Percentiles rank a stretch among this genome's conserved stretches.
Conservation (phyloP, 2,329 filamentous ascomycete genomes). For the Thielaviopsis ethacetica region DNA sequence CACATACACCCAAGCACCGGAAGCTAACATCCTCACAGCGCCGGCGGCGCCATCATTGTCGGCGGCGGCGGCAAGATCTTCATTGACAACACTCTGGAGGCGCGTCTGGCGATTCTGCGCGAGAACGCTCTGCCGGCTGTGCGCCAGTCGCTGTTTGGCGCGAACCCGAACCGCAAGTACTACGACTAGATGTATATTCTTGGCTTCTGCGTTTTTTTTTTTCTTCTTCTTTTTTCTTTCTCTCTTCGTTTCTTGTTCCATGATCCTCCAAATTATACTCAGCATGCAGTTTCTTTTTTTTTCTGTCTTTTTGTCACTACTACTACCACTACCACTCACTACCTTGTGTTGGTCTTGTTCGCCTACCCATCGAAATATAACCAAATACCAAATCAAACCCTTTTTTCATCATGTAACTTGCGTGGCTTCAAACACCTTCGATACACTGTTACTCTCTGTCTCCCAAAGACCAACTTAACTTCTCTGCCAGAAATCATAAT, state of each 20-base stretch:
- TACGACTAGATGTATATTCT: constrained; percentile 44
- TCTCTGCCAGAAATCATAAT: not conserved
- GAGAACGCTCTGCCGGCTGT: constrained; percentile 71
- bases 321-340: too few relatives aligned
- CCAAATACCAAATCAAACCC: not conserved
- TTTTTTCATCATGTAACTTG: not conserved
- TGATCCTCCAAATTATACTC: not conserved
- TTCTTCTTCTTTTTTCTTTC: not conserved
- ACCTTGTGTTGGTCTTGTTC: not conserved
- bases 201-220: not conserved
- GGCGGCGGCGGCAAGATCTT: constrained; percentile 86
- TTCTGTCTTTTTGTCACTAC: not conserved
- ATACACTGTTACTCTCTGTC: too few relatives aligned
- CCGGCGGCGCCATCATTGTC: constrained; percentile 67
- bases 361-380: not conserved
- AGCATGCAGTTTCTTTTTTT: not conserved
- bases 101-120: constrained; percentile 72
- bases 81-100: constrained; percentile 96
- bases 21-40: constrained; percentile 31
- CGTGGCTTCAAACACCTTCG: not conserved
- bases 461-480: not conserved
- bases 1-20: not conserved
- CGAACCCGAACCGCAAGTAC: constrained; percentile 93
- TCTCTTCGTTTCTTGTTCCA: not conserved
- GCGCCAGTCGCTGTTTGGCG: constrained; percentile 74